phyloP scores from a whole-genome alignment of 106 monocot genomes.

The Platanthera guangdongensis region DNA sequence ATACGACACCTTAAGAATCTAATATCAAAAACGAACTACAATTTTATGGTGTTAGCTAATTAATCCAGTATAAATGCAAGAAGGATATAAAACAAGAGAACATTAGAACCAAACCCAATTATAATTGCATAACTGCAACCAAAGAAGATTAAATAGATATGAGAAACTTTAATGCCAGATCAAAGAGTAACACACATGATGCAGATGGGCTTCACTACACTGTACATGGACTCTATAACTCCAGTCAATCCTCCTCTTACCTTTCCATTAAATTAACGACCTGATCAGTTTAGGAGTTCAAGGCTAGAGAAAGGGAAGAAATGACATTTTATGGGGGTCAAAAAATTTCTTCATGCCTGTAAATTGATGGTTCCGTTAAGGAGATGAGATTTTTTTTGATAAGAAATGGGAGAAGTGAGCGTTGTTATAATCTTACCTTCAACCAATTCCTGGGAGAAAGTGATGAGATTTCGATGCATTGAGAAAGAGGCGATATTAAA shows the following conservation, averaged over 20 bases:
- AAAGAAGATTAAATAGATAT: not conserved
- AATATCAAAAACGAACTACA: too few relatives aligned
- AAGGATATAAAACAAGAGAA: too few relatives aligned
- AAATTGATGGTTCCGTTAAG: conserved; percentile 29
- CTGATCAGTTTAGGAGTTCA: not conserved
- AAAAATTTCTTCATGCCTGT: conserved; percentile 12
- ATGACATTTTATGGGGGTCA: not conserved
- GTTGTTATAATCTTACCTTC: conserved; percentile 32
- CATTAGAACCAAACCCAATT: too few relatives aligned
- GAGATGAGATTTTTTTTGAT: conserved; percentile 31
- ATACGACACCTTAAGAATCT: too few relatives aligned
- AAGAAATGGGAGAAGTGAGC: conserved; percentile 16
- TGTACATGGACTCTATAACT: conserved; percentile 36
- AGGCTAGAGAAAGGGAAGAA: not conserved
- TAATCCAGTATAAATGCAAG: too few relatives aligned
- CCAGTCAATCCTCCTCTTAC: conserved; percentile 32
- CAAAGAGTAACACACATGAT: conserved; percentile 24
- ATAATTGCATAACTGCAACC: not conserved
- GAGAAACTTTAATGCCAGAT: not conserved
- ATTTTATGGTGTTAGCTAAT: too few relatives aligned
- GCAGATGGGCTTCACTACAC: conserved; percentile 32
- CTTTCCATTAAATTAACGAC: conserved; percentile 13
- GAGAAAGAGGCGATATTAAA: not conserved
- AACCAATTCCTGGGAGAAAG: conserved; percentile 16
- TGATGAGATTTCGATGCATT: not conserved